These are phyloP conservation scores for Rhododendron griersonianum DNA, from an alignment of 148 eudicot genomes.

Conservation along the genomic window DNA sequence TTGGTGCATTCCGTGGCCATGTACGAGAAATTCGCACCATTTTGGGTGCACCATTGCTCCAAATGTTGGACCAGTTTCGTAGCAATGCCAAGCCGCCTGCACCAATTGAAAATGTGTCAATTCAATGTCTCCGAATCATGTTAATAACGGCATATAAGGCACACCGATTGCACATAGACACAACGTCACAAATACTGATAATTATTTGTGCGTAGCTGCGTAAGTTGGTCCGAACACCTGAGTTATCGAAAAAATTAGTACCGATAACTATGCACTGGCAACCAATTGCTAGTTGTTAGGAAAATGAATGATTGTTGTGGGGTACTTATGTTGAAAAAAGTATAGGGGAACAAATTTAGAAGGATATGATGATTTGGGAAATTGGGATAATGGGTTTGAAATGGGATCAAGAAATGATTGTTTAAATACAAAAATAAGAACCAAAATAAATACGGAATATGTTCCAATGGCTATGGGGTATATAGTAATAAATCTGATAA, in stretches of 20 bases:
- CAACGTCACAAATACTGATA: not conserved
- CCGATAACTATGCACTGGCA: too few species aligned
- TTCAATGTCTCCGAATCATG: not conserved
- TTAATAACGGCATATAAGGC: too few species aligned
- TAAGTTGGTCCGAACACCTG: too few species aligned
- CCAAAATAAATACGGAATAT: constrained; percentile 21
- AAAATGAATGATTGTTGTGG: not conserved
- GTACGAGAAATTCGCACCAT: constrained; percentile 67
- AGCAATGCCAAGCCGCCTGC: constrained; percentile 64
- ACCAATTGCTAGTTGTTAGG: not conserved
- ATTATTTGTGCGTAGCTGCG: not conserved
- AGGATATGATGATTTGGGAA: not conserved
- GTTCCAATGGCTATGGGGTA: not conserved
- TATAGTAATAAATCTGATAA: not conserved
- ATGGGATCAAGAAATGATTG: constrained; percentile 5
- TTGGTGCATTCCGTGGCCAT: constrained; percentile 85
- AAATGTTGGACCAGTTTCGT: constrained; percentile 43
- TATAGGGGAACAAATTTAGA: not conserved
- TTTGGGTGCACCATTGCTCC: constrained; percentile 66
- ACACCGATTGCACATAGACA: too few species aligned
- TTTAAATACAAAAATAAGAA: not conserved
- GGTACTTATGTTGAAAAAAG: not conserved
- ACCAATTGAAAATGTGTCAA: not conserved
- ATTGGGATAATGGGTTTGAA: constrained; percentile 13
- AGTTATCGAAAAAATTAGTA: too few species aligned